Base-by-base conservation (phyloP, 139 green algal species). In the Klebsormidium nitens region DNA sequence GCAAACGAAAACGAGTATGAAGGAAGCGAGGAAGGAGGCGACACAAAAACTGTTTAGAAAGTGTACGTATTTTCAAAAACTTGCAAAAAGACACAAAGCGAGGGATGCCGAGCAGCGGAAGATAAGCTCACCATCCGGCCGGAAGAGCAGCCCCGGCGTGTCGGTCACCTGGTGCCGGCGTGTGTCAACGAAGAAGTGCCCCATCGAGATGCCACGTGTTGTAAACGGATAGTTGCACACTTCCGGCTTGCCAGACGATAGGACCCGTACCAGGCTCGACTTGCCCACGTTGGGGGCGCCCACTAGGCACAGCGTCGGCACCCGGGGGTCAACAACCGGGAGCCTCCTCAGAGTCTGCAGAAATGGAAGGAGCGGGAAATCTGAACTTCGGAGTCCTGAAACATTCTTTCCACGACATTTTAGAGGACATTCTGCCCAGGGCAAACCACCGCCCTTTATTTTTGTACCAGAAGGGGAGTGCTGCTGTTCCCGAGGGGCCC, bases 221-320 rank as follows among this genome's bases (percentile, higher is more conserved):
- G 93, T 98, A 84, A 98, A 98, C 19, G 93, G 93, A 81, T 98
- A 98, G 82, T 97, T 91, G 68, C 89, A 91, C 50, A 98, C 67
- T 81, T 96, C 76, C 1, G 76, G 70, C 48, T 65, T 63, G 23
- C 81, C 80, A 28, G 61, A 79, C 5, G 89, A 96, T 46, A 97
- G 81, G n/a, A 88, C 65, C 39, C 87, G 67, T 26, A 98, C 93
- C 2, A 98, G 84, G 1, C 78, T 91, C 2, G 80, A 91, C 80
- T 98, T 98, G 75, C 93, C 93, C 40, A 97, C 92, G 73, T 97
- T 96, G 38, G 91, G 91, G 2, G 91, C 91, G 0, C 91, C 89
- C 46, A 92, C 88, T 48, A 95, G 77, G 5, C 84, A 90, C 19
- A 97, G 74, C 8, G 89, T 97, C 23, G 91, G 91, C 46, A 91